Conservation (phyloP, 176 grass and related monocot species). For the Thalia dealbata region DNA sequence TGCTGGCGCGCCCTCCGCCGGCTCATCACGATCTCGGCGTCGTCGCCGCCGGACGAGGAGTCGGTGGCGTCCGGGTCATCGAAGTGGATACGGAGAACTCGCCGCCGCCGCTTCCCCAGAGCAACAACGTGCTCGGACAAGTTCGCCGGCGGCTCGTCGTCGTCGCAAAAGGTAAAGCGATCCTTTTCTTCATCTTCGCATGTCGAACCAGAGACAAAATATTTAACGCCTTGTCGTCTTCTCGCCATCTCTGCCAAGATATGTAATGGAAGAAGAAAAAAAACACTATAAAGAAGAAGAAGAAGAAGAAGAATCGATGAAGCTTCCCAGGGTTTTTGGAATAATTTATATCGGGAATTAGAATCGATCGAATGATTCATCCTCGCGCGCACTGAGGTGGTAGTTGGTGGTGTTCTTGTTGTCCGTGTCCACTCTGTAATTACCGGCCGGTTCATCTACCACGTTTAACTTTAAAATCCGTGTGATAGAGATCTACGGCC, state of each 20-base stretch:
- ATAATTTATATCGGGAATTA: too few relatives aligned
- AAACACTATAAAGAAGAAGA: too few relatives aligned
- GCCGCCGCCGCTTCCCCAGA: background rate
- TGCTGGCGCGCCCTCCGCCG: constrained; percentile 19
- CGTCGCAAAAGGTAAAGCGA: background rate
- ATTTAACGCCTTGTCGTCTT: background rate
- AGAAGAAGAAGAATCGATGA: too few relatives aligned
- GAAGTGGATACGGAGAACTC: constrained; percentile 38
- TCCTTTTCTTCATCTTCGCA: background rate
- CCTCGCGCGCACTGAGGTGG: too few relatives aligned
- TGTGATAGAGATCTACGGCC: background rate
- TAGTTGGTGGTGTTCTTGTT: too few relatives aligned
- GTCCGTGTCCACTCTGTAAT: too few relatives aligned
- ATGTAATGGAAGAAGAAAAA: too few relatives aligned
- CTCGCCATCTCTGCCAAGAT: background rate
- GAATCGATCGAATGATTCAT: too few relatives aligned
- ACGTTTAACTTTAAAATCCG: background rate
- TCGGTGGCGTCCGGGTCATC: constrained; percentile 46
- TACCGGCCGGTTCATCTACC: background rate
- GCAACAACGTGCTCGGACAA: constrained; percentile 15
- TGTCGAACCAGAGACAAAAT: background rate
- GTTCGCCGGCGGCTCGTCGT: constrained; percentile 9
- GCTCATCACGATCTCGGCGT: background rate
- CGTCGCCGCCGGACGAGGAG: constrained; percentile 36
- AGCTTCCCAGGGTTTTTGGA: too few relatives aligned